Evolutionary conservation across 371 early-diverging fungal genomes (phyloP).

Genomic region (Mucor circinelloides): DNA sequence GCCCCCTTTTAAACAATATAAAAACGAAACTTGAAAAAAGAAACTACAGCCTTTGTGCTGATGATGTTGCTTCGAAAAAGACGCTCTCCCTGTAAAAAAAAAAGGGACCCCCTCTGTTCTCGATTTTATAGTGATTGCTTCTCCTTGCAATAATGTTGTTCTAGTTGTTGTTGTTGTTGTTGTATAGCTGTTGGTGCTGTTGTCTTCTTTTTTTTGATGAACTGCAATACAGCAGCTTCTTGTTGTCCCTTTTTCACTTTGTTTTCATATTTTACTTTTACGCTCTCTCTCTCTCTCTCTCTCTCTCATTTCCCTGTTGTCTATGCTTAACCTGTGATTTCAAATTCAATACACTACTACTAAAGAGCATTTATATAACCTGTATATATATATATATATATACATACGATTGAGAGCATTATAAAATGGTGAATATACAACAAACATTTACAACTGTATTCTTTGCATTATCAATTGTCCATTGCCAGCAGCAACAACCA

Average conservation of each 20-base stretch:
- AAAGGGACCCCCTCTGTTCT: not conserved
- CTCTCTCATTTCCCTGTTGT: not conserved
- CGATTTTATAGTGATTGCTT: not conserved
- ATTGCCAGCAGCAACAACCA: not conserved
- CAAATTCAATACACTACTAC: not conserved
- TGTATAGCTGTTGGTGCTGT: not conserved
- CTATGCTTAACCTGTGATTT: not conserved
- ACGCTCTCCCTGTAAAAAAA: not conserved
- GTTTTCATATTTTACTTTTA: not conserved
- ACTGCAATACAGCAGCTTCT: not conserved
- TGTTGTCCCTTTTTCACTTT: not conserved
- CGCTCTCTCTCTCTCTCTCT: too few species aligned
- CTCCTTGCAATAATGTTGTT: not conserved
- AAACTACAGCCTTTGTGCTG: not conserved
- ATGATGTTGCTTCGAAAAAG: not conserved
- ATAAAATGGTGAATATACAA: not conserved
- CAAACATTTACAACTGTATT: not conserved
- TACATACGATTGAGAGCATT: not conserved
- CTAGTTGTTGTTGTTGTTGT: not conserved
- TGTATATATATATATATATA: not conserved
- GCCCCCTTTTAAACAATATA: not conserved
- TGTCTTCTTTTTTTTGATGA: not conserved
- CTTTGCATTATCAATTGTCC: not conserved
- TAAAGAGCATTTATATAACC: not conserved
- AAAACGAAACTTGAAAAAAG: not conserved